phyloP scores from a whole-genome alignment of 1,284 basidiomycete species.

The Anthracocystis setariae region DNA sequence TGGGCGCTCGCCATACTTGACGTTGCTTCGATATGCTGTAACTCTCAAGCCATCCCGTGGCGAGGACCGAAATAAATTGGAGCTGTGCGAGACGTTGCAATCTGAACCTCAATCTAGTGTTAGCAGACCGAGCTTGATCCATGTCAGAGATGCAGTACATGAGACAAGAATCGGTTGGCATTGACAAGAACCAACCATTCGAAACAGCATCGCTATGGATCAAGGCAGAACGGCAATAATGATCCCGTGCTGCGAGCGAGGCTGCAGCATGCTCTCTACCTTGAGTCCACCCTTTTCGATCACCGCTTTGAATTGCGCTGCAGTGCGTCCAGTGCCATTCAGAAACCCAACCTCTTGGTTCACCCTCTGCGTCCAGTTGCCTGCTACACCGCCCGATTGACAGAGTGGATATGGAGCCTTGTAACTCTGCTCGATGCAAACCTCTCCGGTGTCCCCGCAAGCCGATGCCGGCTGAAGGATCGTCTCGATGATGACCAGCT shows the following conservation, averaged over 20 bases:
- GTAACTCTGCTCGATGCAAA: slow-evolving; percentile 9
- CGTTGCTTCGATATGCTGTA: too few relatives aligned
- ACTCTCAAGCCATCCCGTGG: too few relatives aligned
- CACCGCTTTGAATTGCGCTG: slow-evolving; percentile 18
- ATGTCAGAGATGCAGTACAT: too few relatives aligned
- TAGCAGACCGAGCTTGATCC: too few relatives aligned
- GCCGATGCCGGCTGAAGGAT: slow-evolving; percentile 36
- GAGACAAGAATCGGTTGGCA: too few relatives aligned
- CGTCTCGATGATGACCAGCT: slow-evolving; percentile 28
- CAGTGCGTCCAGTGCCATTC: slow-evolving; percentile 29
- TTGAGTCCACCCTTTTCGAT: slow-evolving; percentile 30
- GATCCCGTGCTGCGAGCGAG: slow-evolving; percentile 25
- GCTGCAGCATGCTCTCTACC: slow-evolving; percentile 29
- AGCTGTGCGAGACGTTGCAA: too few relatives aligned
- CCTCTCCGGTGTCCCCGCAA: background rate
- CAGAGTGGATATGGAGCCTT: slow-evolving; percentile 24
- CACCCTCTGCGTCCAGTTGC: slow-evolving; percentile 10
- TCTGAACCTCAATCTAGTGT: too few relatives aligned
- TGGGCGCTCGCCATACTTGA: too few relatives aligned
- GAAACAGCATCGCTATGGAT: background rate
- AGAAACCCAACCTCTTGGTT: slow-evolving; percentile 20
- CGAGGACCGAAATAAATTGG: too few relatives aligned
- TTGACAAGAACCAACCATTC: too few relatives aligned
- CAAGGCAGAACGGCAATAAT: slow-evolving; percentile 19
- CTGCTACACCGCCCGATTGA: slow-evolving; percentile 22